Conservation (phyloP, 1,139 yeast species). For the Taphrina betulina region DNA sequence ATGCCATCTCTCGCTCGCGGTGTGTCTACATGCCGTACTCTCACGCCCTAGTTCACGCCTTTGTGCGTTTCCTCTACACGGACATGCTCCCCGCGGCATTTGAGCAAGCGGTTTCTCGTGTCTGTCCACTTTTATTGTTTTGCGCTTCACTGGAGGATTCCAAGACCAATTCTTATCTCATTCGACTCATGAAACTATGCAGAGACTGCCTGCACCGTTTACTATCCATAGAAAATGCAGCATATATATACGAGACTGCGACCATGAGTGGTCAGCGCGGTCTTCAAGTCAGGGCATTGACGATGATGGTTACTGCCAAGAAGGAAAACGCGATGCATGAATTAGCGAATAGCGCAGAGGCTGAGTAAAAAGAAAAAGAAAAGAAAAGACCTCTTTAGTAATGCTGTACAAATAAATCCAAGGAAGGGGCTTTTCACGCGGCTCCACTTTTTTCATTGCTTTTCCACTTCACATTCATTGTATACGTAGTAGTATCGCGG, state of each 20-base stretch:
- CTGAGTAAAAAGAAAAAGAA: no score
- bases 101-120: neutral
- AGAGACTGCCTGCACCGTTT: slow-evolving; percentile 11
- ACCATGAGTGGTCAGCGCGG: slow-evolving; percentile 31
- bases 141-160: slow-evolving; percentile 5
- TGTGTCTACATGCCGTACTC: slow-evolving; percentile 32
- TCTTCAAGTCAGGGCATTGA: slow-evolving; percentile 32
- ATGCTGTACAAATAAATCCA: no score
- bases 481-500: no score
- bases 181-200: slow-evolving; percentile 2
- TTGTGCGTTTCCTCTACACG: slow-evolving; percentile 31
- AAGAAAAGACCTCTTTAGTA: no score
- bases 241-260: slow-evolving; percentile 29
- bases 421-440: no score
- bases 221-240: slow-evolving; percentile 12
- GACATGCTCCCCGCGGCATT: slow-evolving; percentile 13
- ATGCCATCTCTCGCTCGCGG: slow-evolving; percentile 11
- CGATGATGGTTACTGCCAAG: slow-evolving; percentile 22
- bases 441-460: no score
- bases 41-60: slow-evolving; percentile 22
- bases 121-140: slow-evolving; percentile 11
- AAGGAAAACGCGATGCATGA: no score
- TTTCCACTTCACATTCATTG: no score
- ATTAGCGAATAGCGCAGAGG: no score
- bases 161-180: neutral